Percentiles rank a stretch among this genome's conserved stretches.
phyloP scores from a whole-genome alignment of 805 yeast species.

The Wickerhamiella vanderwaltii region DNA sequence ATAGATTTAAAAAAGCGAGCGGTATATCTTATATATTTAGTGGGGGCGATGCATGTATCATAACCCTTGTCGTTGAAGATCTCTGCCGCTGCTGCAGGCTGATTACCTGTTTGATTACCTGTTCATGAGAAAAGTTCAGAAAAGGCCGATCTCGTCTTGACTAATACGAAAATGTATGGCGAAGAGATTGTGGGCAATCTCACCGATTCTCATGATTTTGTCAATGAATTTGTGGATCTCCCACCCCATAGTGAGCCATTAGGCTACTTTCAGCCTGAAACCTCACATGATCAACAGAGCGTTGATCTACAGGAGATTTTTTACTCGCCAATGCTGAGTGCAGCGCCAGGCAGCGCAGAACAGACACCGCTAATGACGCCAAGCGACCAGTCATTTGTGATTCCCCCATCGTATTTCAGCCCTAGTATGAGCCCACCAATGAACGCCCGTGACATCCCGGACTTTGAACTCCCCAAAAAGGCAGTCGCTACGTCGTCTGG shows the following conservation, averaged over 20 bases:
- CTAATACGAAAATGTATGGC: too few relatives aligned
- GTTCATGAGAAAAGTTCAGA: too few relatives aligned
- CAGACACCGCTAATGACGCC: slow-evolving; percentile 12
- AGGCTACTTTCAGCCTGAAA: not conserved
- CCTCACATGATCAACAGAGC: not conserved
- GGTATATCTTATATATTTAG: too few relatives aligned
- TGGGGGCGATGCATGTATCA: too few relatives aligned
- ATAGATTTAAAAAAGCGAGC: too few relatives aligned
- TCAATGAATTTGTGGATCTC: slow-evolving; percentile 6
- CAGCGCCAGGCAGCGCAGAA: slow-evolving; percentile 7
- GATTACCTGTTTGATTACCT: too few relatives aligned
- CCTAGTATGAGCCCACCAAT: slow-evolving; percentile 9
- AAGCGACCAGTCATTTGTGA: slow-evolving; percentile 5
- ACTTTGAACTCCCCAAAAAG: slow-evolving; percentile 3
- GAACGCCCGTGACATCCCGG: slow-evolving; percentile 5
- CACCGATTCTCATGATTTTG: slow-evolving; percentile 5
- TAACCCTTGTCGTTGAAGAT: too few relatives aligned
- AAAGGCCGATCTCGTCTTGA: too few relatives aligned
- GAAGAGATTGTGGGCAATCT: not conserved
- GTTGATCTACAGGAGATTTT: slow-evolving; percentile 10
- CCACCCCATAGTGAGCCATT: not conserved
- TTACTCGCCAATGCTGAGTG: slow-evolving; percentile 7
- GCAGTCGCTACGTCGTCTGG: not conserved
- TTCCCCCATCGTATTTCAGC: slow-evolving; percentile 13
- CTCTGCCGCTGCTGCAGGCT: too few relatives aligned